Conservation (phyloP, 2,329 filamentous ascomycete species). For the Arthrobotrys conoides region DNA sequence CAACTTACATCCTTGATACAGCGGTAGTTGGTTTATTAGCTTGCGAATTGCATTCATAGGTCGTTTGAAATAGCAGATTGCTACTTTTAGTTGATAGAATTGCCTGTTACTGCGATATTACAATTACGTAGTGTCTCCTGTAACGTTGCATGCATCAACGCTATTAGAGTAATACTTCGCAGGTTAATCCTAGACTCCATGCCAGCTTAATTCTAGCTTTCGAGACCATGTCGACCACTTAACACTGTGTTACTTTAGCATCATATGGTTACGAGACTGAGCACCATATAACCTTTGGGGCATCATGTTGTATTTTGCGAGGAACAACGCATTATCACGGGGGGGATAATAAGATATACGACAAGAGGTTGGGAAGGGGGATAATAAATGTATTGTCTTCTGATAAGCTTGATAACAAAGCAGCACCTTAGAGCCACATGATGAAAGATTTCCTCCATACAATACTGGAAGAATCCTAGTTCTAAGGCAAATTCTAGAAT, state of each 20-base stretch:
- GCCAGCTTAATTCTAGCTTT: too few relatives aligned
- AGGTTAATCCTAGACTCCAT: too few relatives aligned
- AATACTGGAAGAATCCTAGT: neutral
- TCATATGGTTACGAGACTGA: too few relatives aligned
- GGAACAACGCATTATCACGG: neutral
- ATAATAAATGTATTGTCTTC: neutral
- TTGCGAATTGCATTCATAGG: neutral
- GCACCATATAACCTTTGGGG: too few relatives aligned
- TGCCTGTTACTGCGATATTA: too few relatives aligned
- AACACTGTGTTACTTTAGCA: too few relatives aligned
- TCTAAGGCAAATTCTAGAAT: neutral
- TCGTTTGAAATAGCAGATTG: constrained; percentile 4
- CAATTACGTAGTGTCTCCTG: too few relatives aligned
- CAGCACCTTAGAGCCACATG: neutral
- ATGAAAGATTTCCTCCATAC: neutral
- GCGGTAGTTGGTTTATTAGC: neutral
- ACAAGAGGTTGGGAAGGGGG: neutral
- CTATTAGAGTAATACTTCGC: too few relatives aligned
- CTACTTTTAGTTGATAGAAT: neutral
- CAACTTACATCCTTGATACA: neutral
- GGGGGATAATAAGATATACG: too few relatives aligned
- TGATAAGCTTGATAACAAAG: neutral
- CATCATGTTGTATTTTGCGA: neutral
- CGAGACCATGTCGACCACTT: too few relatives aligned
- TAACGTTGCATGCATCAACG: too few relatives aligned